Evolutionary conservation across 1,139 yeast genomes (phyloP), one percentile per base, ranked within the genome.

Genomic region (Yamadazyma sp.): DNA sequence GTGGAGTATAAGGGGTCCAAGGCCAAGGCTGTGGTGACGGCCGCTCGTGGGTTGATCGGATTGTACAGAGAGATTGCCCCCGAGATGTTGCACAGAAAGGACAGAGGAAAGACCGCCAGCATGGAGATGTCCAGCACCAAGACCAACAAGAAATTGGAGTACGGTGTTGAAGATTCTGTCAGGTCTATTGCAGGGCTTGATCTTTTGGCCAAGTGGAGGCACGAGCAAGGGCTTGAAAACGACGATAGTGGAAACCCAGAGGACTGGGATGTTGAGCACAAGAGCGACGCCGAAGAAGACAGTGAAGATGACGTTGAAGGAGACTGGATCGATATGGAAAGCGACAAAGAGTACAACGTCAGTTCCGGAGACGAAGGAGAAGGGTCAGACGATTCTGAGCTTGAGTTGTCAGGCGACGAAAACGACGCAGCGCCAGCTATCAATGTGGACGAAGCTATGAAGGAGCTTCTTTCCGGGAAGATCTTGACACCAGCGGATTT

Each of bases 401-500:
- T 40, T 7, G 40, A 40, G 3, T 34, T 40, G 20, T 40, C 43
- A 5, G 39, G 30, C 4, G 38, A 36, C 15, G 40, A 30, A 12
- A 28, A 17, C 3, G 39, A 33, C 2, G 36, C 18, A 15, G 34
- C 60, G 50, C 22, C 58, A 50, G 16, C 62, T 62, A 11, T 45
- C 46, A 33, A 64, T 59, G 36, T 72, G 20, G 64, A 69, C 45
- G 55, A 64, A 37, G 83, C 83, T 1, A 73, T 83, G 63, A 69
- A 72, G 46, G 83, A 83, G 40, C 58, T 89, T 33, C 82, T 94
- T 31, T 71, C 91, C 2, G 70, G 83, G 14, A 78, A 88, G 50
- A 86, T 92, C 45, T 75, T 92, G 51, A 92, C 98, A 0, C 98
- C 98, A 17, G 98, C 98, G 0, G 98, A 92, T 69, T 92, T 91